phyloP scores from a whole-genome alignment of 768 basidiomycete genomes.

The Trametes sanguinea region DNA sequence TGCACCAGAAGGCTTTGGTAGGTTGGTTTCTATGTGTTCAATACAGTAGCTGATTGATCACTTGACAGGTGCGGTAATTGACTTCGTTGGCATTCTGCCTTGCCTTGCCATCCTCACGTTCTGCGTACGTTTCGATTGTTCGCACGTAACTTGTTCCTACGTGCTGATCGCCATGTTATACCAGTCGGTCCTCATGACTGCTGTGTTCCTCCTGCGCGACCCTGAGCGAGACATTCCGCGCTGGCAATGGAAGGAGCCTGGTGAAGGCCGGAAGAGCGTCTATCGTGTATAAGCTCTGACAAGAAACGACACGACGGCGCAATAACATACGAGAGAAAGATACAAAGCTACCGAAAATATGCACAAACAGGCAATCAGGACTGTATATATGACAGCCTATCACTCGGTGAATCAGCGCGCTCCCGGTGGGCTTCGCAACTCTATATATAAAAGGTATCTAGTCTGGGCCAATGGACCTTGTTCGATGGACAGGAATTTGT shows the following conservation, averaged over 20 bases:
- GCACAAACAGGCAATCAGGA: too few species aligned
- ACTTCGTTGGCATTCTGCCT: conserved; percentile 22
- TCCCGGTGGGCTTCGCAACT: too few species aligned
- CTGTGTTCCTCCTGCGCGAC: conserved; percentile 21
- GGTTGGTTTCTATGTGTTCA: neutral
- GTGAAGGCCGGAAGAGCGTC: neutral
- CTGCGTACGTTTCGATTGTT: conserved; percentile 6
- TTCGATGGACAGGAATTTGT: too few species aligned
- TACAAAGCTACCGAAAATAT: too few species aligned
- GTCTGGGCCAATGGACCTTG: too few species aligned
- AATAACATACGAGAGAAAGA: too few species aligned
- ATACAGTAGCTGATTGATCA: neutral
- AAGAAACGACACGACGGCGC: too few species aligned
- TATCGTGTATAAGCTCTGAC: too few species aligned
- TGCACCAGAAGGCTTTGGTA: conserved; percentile 31
- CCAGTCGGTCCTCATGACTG: conserved; percentile 23
- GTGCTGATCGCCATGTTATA: too few species aligned
- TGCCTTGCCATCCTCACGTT: conserved; percentile 21
- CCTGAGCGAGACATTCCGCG: conserved; percentile 17
- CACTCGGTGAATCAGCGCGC: too few species aligned
- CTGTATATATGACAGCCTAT: too few species aligned
- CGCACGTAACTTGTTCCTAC: neutral
- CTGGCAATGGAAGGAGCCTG: conserved; percentile 12
- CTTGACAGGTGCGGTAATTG: conserved; percentile 15
- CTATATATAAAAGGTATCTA: too few species aligned